Percentiles rank a stretch among this genome's conserved stretches.
phyloP scores from a whole-genome alignment of 805 yeast genomes.

The Suhomyces sp. region DNA sequence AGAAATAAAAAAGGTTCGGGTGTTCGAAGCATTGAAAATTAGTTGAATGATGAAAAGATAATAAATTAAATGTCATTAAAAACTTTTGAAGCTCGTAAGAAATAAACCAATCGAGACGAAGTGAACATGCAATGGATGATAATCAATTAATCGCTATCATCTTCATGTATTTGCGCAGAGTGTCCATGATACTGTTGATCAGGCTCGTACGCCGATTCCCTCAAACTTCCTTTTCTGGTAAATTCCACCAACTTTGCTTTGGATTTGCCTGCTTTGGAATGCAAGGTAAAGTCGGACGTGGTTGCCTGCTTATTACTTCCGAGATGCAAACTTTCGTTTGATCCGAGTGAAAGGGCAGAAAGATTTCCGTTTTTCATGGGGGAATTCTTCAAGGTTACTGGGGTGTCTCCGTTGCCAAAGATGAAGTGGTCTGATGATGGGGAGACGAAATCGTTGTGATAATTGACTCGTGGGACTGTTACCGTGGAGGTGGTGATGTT shows the following conservation, averaged over 20 bases:
- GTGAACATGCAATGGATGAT: slow-evolving; percentile 2
- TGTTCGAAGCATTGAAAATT: neutral
- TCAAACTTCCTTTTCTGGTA: slow-evolving; percentile 42
- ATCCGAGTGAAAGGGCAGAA: slow-evolving; percentile 20
- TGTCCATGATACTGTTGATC: slow-evolving; percentile 28
- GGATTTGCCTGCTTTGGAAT: neutral
- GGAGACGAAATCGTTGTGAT: slow-evolving; percentile 5
- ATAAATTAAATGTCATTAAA: neutral
- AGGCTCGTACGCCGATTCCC: slow-evolving; percentile 38
- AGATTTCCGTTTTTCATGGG: slow-evolving; percentile 15
- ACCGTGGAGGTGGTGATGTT: slow-evolving; percentile 3
- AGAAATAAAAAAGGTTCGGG: slow-evolving; percentile 2
- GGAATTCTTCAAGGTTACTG: slow-evolving; percentile 6
- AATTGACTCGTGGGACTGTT: neutral
- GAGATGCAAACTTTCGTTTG: slow-evolving; percentile 9
- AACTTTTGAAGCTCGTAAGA: neutral
- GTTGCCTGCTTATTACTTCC: slow-evolving; percentile 4
- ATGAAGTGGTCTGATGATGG: slow-evolving; percentile 12
- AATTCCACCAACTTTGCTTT: slow-evolving; percentile 47
- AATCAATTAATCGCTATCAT: slow-evolving; percentile 14
- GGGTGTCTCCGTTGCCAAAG: slow-evolving; percentile 5
- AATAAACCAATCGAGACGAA: neutral
- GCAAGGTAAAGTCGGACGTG: neutral
- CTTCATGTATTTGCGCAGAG: slow-evolving; percentile 32
- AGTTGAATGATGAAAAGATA: neutral